Conservation (phyloP, 2,329 filamentous ascomycete species). For the Clarireedia sp. region DNA sequence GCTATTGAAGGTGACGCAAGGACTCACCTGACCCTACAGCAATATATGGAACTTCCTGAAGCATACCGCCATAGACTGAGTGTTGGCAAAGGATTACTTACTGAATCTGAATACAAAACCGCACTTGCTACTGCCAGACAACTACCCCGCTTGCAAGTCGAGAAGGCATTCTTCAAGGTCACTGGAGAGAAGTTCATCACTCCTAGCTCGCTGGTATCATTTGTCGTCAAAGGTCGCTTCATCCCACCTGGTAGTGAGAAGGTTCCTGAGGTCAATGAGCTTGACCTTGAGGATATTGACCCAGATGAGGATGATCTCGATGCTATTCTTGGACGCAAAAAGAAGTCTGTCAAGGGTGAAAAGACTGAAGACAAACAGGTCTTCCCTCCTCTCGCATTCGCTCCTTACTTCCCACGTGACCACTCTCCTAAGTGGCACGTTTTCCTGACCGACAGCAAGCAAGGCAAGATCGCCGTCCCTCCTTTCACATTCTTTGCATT, state of each 20-base stretch:
- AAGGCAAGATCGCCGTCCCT: slow-evolving; percentile 91
- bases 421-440: slow-evolving; percentile 88
- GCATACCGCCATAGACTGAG: slow-evolving; percentile 63
- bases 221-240: slow-evolving; percentile 91
- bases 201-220: slow-evolving; percentile 82
- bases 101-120: slow-evolving; percentile 66
- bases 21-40: slow-evolving; percentile 69
- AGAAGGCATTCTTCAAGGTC: slow-evolving; percentile 97
- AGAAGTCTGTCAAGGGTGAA: slow-evolving; percentile 56
- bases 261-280: slow-evolving; percentile 65
- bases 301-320: slow-evolving; percentile 88
- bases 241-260: slow-evolving; percentile 76
- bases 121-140: slow-evolving; percentile 73
- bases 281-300: slow-evolving; percentile 84
- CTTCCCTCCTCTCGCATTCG: slow-evolving; percentile 77
- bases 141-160: slow-evolving; percentile 74
- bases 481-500: slow-evolving; percentile 94
- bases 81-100: slow-evolving; percentile 63
- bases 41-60: slow-evolving; percentile 81
- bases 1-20: slow-evolving; percentile 69
- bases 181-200: slow-evolving; percentile 89
- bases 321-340: slow-evolving; percentile 69
- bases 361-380: slow-evolving; percentile 56
- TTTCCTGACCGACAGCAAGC: slow-evolving; percentile 88
- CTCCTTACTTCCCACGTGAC: slow-evolving; percentile 84